Evolutionary conservation across 192 early-diverging fungal species (phyloP), one percentile per base, ranked within the genome.

Genomic region (Backusella psychrophila): DNA sequence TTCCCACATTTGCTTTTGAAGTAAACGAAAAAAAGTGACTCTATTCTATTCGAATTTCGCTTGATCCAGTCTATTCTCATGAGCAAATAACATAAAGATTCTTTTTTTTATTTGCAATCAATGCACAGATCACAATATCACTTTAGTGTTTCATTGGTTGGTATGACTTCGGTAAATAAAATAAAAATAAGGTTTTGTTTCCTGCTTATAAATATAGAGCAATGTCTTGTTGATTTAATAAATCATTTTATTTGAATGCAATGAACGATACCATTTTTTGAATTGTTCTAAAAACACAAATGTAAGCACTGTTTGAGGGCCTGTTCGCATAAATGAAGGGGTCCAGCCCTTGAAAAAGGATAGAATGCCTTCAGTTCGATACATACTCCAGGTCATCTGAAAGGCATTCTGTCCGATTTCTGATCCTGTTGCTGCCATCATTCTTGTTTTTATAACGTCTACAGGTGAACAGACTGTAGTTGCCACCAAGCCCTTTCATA

Each of bases 321-420:
- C 93, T 21, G 95, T 85, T 44, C 95, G 88, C 53, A 93, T 82
- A 82, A 92, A 96, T 11, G 92, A 86, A 52, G 95, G 94, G 19
- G 91, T 84, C 93, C 94, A 95, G 36, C 95, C 95, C 83, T 93
- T 94, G 79, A 94, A 96, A 41, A 96, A 74, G 9, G 90, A 92
- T 15, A 73, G 12, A 0, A 86, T 56, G 9, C 95, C 95, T 85
- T 96, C 95, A 31, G 78, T 76, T 69, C 81, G 83, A 29, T 90
- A 86, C 52, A 92, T 94, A 41, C 81, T 73, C 11, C 84, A 82
- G 77, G 91, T 83, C 71, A 85, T 83, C 52, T 77, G 26, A 52
- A 82, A 73, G 7, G 77, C 63, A 4, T 75, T 80, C 9, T 71
- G 12, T 17, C 52, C 12, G 7, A 71, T 81, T 19, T 85, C 29